These are phyloP conservation scores for Lachancea waltii DNA, from an alignment of 805 yeast species.

Conservation along the genomic window DNA sequence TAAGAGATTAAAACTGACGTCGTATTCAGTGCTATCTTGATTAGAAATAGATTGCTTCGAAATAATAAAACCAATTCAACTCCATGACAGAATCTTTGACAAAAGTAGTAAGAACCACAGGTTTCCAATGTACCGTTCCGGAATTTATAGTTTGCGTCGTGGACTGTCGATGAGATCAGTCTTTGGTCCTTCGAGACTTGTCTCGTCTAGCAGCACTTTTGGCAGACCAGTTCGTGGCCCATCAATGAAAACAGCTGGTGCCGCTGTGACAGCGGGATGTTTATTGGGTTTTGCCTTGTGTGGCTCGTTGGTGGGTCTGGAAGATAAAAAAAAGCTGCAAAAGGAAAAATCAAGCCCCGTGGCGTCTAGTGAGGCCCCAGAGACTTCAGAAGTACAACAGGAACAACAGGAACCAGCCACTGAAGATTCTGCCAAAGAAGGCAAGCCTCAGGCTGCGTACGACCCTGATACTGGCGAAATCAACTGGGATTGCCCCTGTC, in stretches of 20 bases:
- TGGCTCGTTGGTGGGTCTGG: not conserved
- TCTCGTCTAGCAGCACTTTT: not conserved
- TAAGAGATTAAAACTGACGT: too few species aligned
- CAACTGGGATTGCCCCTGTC: conserved; percentile 99
- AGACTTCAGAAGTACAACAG: too few species aligned
- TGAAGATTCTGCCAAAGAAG: not conserved
- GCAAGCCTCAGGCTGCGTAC: conserved; percentile 59
- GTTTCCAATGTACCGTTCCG: not conserved
- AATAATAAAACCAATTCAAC: not conserved
- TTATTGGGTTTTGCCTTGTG: not conserved
- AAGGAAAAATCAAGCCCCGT: too few species aligned
- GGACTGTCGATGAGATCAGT: not conserved
- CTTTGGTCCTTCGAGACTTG: not conserved
- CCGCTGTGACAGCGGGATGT: not conserved
- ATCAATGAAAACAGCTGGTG: not conserved
- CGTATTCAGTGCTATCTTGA: too few species aligned
- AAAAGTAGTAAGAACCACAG: too few species aligned
- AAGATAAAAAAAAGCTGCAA: not conserved
- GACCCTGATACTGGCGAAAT: conserved; percentile 97
- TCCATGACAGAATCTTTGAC: not conserved
- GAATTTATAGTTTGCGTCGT: not conserved
- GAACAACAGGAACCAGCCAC: conserved; percentile 3
- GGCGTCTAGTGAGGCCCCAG: too few species aligned
- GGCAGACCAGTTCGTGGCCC: not conserved
- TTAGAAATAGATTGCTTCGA: too few species aligned